These are phyloP conservation scores for Hanseniaspora hatyaiensis DNA, from an alignment of 805 yeast species.

Conservation along the genomic window DNA sequence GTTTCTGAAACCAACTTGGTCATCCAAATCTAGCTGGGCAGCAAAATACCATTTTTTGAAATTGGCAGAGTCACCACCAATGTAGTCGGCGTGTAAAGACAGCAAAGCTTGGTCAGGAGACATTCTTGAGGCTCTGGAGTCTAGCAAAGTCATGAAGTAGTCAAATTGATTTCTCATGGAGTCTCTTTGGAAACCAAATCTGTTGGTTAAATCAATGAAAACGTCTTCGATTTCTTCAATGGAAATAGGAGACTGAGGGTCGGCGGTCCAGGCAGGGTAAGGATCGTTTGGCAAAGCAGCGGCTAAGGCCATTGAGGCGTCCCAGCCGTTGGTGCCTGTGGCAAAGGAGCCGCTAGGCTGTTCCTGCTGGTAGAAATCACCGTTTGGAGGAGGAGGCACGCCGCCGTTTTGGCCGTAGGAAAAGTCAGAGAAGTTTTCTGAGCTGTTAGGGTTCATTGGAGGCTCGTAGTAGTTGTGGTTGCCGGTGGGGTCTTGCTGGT, in stretches of 20 bases:
- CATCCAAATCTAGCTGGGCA: conserved; percentile 77
- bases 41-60: conserved; percentile 84
- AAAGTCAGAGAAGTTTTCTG: conserved; percentile 58
- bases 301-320: conserved; percentile 33
- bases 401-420: conserved; percentile 43
- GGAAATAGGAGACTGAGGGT: conserved; percentile 76
- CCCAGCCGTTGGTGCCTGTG: conserved; percentile 15
- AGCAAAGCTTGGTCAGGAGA: conserved; percentile 77
- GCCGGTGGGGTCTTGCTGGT: conserved; percentile 32
- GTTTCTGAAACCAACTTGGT: conserved; percentile 70
- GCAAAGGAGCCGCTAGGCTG: conserved; percentile 68
- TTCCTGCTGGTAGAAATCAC: conserved; percentile 68
- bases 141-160: conserved; percentile 72
- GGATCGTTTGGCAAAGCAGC: conserved; percentile 79
- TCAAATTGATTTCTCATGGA: conserved; percentile 87
- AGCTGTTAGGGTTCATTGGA: conserved; percentile 33
- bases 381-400: conserved; percentile 53
- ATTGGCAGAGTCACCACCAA: conserved; percentile 78
- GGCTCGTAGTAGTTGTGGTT: conserved; percentile 23
- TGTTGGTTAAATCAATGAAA: conserved; percentile 69
- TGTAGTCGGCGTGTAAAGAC: conserved; percentile 74
- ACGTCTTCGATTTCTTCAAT: conserved; percentile 80
- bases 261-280: conserved; percentile 98
- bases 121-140: conserved; percentile 79
- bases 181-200: conserved; percentile 84